A percentile compares a stretch with the other conserved stretches of the same genome.
phyloP scores from a whole-genome alignment of 805 yeast genomes.

The Saturnispora sanitii region DNA sequence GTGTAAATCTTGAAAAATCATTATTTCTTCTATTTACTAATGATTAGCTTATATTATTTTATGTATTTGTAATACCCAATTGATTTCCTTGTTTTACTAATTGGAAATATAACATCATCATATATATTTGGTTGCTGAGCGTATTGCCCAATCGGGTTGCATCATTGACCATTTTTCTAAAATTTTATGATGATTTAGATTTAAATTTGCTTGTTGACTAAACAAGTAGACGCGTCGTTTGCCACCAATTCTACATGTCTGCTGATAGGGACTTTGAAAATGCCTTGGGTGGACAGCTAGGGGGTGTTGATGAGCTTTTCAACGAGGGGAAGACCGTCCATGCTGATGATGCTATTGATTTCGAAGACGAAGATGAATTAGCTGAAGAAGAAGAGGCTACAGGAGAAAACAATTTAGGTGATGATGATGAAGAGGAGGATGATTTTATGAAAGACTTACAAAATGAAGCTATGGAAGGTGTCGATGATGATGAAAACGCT shows the following conservation, averaged over 20 bases:
- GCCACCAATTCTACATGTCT: background rate
- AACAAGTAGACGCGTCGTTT: slow-evolving; percentile 1
- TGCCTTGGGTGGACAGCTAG: slow-evolving; percentile 27
- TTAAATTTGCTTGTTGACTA: background rate
- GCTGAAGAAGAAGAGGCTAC: slow-evolving; percentile 68
- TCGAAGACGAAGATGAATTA: slow-evolving; percentile 87
- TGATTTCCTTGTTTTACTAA: too few relatives aligned
- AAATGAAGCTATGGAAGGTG: slow-evolving; percentile 30
- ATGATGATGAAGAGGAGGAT: slow-evolving; percentile 28
- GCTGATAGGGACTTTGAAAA: slow-evolving; percentile 26
- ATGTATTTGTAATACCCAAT: too few relatives aligned
- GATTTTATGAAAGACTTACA: slow-evolving; percentile 30
- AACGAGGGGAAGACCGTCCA: slow-evolving; percentile 50
- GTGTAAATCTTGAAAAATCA: too few relatives aligned
- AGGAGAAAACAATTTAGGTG: slow-evolving; percentile 32
- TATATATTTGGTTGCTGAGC: too few relatives aligned
- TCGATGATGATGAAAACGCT: slow-evolving; percentile 24
- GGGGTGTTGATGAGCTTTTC: slow-evolving; percentile 25
- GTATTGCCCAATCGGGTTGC: too few relatives aligned
- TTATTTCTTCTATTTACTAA: too few relatives aligned
- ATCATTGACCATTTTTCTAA: too few relatives aligned
- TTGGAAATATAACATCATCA: too few relatives aligned
- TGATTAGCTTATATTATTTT: too few relatives aligned
- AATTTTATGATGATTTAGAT: background rate
- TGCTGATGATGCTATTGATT: slow-evolving; percentile 88